Base-by-base conservation (phyloP, 768 basidiomycete species). In the Pisolithus sp. region DNA sequence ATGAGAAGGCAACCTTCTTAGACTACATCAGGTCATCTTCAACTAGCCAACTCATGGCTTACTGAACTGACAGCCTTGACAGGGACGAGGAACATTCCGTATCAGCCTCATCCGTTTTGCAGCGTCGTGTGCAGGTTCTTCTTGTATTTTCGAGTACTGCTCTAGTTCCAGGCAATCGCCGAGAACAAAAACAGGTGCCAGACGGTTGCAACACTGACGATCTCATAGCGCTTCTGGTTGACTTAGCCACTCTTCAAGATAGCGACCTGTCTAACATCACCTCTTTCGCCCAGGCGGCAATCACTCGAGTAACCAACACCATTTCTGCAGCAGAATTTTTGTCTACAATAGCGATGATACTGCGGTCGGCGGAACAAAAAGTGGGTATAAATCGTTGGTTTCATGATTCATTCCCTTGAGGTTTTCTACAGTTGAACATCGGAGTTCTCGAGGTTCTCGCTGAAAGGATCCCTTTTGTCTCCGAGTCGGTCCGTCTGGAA, bases 251-350 rank as follows among this genome's bases (percentile, higher is more conserved):
- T 7, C 52, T 71, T 15, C 56, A 59, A 8, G 75, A 73, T 46
- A 54, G 60, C 5, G 75, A 73, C 42, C 46, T 73, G n/a, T 71
- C 70, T 5, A 72, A 79, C 4, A 71, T 86, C 26, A 63, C 71
- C 5, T 57, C 68, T 17, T 71, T 71, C 15, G 78, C 84, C 21
- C 76, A 79, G 24, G 57, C 64, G 17, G 75, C 81, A 4, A 68
- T 90, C 46, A 74, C 69, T 15, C 76, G 73, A 43, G 70, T 80
- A 2, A 75, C 92, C 48, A 72, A 66, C 21, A 76, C 82, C 40
- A 83, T 94, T 70, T 77, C 85, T 7, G 91, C 85, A 2, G 64
- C 70, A 28, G 80, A 85, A 57, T 94, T 95, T 68, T 68, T 89
- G 48, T 60, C 65, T 24, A 76, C 86, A 5, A 69, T 81, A 5